Percentiles rank a stretch among this genome's conserved stretches.
These are phyloP conservation scores for Phytopythium ostracodes DNA, from an alignment of 352 stramenopile species.

Conservation along the genomic window DNA sequence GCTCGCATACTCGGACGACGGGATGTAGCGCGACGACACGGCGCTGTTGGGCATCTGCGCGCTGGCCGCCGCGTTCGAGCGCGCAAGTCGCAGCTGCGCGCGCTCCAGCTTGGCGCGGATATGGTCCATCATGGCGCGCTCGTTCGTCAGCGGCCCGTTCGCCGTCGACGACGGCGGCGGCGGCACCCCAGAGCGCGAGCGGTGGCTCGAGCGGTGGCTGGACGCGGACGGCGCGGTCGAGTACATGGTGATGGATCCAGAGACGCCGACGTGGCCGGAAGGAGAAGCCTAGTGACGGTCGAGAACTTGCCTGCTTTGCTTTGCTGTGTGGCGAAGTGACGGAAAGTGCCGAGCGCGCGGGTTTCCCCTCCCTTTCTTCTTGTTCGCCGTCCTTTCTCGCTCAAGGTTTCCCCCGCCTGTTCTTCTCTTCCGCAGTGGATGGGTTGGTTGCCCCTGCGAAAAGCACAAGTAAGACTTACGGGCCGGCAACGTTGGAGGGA, in stretches of 20 bases:
- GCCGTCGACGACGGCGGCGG: conserved; percentile 6
- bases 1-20: conserved; percentile 29
- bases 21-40: conserved; percentile 28
- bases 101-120: conserved; percentile 69
- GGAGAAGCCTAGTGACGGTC: neutral
- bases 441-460: no score
- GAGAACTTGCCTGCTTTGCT: no score
- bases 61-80: conserved; percentile 19
- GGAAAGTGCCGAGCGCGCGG: no score
- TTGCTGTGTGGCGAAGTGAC: no score
- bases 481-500: no score
- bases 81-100: conserved; percentile 47
- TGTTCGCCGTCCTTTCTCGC: no score
- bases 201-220: neutral
- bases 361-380: no score
- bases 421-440: no score
- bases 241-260: neutral
- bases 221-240: neutral
- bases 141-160: conserved; percentile 32
- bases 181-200: neutral
- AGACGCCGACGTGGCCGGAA: neutral
- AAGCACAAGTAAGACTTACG: no score
- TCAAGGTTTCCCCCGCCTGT: no score
- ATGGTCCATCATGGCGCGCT: conserved; percentile 69
- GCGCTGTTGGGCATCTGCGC: conserved; percentile 14